Evolutionary conservation across 2,329 filamentous ascomycete species (phyloP).

Genomic region (Penicillium sp.): DNA sequence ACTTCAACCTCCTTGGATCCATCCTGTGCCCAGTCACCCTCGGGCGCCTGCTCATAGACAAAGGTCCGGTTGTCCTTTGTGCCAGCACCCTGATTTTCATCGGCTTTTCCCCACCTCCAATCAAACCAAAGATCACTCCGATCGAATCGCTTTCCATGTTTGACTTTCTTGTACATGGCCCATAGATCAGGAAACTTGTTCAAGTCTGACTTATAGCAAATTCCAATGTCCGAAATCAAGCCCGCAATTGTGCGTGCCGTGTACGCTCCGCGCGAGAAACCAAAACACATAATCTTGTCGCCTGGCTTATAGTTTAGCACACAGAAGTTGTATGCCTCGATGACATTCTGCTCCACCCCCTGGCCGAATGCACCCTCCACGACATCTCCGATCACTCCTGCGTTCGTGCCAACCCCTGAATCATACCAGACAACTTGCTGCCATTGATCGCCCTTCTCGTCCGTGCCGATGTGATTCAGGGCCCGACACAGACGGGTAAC

Average conservation of each 20-base stretch:
- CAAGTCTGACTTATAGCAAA: conserved; percentile 17
- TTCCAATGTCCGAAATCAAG: conserved; percentile 22
- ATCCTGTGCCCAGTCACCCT: conserved; percentile 14
- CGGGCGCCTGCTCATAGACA: conserved; percentile 7
- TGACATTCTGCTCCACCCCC: conserved; percentile 20
- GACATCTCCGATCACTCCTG: conserved; percentile 22
- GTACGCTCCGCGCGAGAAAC: conserved; percentile 22
- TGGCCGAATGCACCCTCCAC: conserved; percentile 27
- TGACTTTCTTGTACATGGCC: conserved; percentile 18
- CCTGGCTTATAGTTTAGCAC: conserved; percentile 21
- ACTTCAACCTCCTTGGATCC: conserved; percentile 26
- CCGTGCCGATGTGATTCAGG: conserved; percentile 26
- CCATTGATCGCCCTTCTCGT: conserved; percentile 27
- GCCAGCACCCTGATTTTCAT: conserved; percentile 21
- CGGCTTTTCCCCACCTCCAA: conserved; percentile 22
- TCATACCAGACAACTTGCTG: conserved; percentile 36
- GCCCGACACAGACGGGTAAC: conserved; percentile 34
- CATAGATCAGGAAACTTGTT: conserved; percentile 22
- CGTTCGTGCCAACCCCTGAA: conserved; percentile 33
- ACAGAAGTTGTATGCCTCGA: conserved; percentile 24
- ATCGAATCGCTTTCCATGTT: conserved; percentile 17
- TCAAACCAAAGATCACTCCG: conserved; percentile 23
- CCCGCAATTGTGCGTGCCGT: conserved; percentile 23
- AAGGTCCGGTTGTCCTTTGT: conserved; percentile 7
- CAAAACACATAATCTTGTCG: conserved; percentile 25